Evolutionary conservation across 495 filamentous ascomycete species (phyloP).

Genomic region (Acidiella bohemica): DNA sequence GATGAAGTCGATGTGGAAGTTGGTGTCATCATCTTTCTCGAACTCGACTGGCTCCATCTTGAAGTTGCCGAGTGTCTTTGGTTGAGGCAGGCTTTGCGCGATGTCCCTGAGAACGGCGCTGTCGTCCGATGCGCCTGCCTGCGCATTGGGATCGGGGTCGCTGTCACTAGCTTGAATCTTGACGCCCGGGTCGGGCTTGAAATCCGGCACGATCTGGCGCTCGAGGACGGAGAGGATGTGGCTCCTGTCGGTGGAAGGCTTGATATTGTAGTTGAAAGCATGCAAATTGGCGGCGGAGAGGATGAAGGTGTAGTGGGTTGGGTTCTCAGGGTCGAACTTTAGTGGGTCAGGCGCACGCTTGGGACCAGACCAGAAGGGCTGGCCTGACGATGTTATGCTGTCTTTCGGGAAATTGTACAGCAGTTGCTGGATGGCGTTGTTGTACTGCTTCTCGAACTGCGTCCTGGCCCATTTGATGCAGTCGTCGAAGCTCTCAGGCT

Average conservation of each 20-base stretch:
- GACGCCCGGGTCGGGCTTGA: constrained; percentile 77
- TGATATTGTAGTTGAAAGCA: constrained; percentile 96
- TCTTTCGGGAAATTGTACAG: constrained; percentile 98
- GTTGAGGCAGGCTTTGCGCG: constrained; percentile 51
- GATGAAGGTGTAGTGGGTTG: constrained; percentile 74
- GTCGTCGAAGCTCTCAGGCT: constrained; percentile 85
- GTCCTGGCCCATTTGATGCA: constrained; percentile 88
- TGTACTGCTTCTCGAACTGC: constrained; percentile 93
- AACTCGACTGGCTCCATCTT: constrained; percentile 88
- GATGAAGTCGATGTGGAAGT: constrained; percentile 99
- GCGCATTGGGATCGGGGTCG: constrained; percentile 84
- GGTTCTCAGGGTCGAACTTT: constrained; percentile 71
- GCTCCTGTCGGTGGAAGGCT: constrained; percentile 55
- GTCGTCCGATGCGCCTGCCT: constrained; percentile 47
- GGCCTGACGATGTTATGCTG: constrained; percentile 70
- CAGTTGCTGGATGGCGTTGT: constrained; percentile 91
- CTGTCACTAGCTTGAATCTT: constrained; percentile 96
- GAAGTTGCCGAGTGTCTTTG: constrained; percentile 71
- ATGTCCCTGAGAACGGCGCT: constrained; percentile 57
- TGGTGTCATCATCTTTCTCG: constrained; percentile 97
- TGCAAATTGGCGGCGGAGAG: constrained; percentile 84
- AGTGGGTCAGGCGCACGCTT: constrained; percentile 92
- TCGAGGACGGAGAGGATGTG: constrained; percentile 68
- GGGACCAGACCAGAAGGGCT: constrained; percentile 95
- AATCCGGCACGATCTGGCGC: constrained; percentile 93